Evolutionary conservation across 1,284 basidiomycete genomes (phyloP).

Genomic region (Ustanciosporium gigantosporum): DNA sequence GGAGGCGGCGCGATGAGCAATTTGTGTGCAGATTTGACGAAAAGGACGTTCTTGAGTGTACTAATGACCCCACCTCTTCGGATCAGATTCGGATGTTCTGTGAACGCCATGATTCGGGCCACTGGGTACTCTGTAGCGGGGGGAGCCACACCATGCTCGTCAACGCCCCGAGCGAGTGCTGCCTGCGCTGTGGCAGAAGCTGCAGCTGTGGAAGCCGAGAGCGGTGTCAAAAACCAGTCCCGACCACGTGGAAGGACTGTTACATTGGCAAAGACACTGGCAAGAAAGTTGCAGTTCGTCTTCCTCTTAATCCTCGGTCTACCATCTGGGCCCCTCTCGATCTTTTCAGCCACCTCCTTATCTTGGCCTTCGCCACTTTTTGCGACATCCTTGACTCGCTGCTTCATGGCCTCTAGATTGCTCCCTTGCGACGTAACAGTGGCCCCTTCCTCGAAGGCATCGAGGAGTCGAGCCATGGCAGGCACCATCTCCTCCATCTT

Average conservation of each 20-base stretch:
- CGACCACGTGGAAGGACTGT: conserved; percentile 53
- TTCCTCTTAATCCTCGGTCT: conserved; percentile 52
- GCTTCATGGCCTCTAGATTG: conserved; percentile 53
- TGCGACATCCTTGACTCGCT: conserved; percentile 40
- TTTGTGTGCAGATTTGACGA: conserved; percentile 55
- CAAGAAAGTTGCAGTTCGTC: conserved; percentile 59
- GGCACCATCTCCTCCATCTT: conserved; percentile 49
- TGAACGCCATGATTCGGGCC: conserved; percentile 56
- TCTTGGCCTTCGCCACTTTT: conserved; percentile 19
- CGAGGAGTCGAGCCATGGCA: conserved; percentile 52
- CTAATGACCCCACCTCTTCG: conserved; percentile 58
- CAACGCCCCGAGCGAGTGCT: conserved; percentile 19
- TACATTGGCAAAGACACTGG: conserved; percentile 60
- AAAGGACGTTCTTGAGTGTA: conserved; percentile 58
- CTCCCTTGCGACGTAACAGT: conserved; percentile 44
- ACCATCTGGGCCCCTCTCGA: conserved; percentile 41
- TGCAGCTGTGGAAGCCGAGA: conserved; percentile 39
- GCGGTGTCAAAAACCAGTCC: conserved; percentile 54
- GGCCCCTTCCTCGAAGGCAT: conserved; percentile 60
- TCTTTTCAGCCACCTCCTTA: conserved; percentile 17
- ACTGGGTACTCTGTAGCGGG: conserved; percentile 53
- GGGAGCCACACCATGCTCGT: conserved; percentile 14
- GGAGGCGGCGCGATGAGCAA: conserved; percentile 52
- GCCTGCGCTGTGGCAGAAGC: conserved; percentile 43
- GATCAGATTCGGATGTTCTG: conserved; percentile 59